Evolutionary conservation across 2,329 filamentous ascomycete genomes (phyloP), one percentile per base, ranked within the genome.

Genomic region (Phyllosticta capitalensis): DNA sequence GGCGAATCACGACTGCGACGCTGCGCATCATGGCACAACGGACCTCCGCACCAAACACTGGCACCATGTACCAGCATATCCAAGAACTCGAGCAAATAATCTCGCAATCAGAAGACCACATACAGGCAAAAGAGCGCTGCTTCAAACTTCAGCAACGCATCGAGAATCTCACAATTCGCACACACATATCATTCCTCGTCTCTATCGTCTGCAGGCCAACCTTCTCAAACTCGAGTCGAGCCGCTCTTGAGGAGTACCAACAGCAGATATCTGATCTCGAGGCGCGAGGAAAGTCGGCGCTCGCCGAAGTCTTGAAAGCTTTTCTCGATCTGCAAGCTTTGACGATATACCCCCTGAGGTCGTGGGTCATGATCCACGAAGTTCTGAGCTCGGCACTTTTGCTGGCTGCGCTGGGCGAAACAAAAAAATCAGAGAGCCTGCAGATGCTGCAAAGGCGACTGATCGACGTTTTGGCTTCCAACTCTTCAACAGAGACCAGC

Each of bases 361-460:
- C 57, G 7, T 59, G 57, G 57, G 30, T 55, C 6, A 30, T 45
- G 19, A 38, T 59, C 19, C 57, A 59, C 28, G 57, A 59, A 12
- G 57, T 52, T 3, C 26, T 59, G 1, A 55, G 57, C 21, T 59
- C 57, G 7, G 57, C 57, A 4, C 52, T 59, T 22, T 48, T 59
- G 9, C 57, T 55, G 7, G 30, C 57, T 1, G 54, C 50, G 17
- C 57, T 59, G 14, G 57, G 57, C 17, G 57, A 59, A 7, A 59
- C 57, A 14, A 50, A 5, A 6, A 55, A 20, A 19, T 55, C 45
- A 5, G 10, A 14, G 0, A 1, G 5, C 5, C 24, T 59, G 3
- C 14, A 10, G 2, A 50, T 24, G 6, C 33, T 52, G 53, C 57
- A 59, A 52, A 24, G 45, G 9, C 50, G 26, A 9, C 38, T 59